Evolutionary conservation across 495 filamentous ascomycete species (phyloP).

Genomic region (Oidiodendron maius): DNA sequence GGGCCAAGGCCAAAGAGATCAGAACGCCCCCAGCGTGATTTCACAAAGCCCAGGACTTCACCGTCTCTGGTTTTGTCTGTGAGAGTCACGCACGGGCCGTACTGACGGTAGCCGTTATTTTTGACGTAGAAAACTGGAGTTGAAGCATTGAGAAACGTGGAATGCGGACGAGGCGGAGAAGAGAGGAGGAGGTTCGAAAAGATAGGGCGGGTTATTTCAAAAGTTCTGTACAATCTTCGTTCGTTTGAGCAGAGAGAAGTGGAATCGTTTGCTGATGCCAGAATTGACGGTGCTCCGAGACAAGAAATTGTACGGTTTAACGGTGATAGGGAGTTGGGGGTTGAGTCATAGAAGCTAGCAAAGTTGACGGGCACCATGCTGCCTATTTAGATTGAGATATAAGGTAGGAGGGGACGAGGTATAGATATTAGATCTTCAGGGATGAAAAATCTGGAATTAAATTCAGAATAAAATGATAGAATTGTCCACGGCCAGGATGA

Average conservation of each 20-base stretch:
- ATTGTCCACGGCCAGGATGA: no score
- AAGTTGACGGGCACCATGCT: no score
- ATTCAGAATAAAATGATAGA: no score
- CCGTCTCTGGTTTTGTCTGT: not conserved
- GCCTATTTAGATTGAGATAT: no score
- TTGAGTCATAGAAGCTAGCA: no score
- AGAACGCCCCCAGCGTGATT: not conserved
- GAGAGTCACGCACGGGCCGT: slow-evolving; percentile 1
- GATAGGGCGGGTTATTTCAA: not conserved
- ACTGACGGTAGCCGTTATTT: not conserved
- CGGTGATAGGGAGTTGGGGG: no score
- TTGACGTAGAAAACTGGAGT: not conserved
- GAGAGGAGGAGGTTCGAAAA: not conserved
- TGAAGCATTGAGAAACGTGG: not conserved
- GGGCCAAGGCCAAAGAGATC: not conserved
- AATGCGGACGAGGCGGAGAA: not conserved
- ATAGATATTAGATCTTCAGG: no score
- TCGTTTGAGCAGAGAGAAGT: not conserved
- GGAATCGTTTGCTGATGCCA: not conserved
- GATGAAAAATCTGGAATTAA: no score
- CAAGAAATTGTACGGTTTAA: no score
- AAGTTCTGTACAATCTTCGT: not conserved
- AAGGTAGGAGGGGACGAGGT: no score
- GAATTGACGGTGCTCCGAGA: no score
- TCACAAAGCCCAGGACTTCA: not conserved